Evolutionary conservation across 768 basidiomycete species (phyloP), one percentile per base, ranked within the genome.

Genomic region (Termitomyces sp.): DNA sequence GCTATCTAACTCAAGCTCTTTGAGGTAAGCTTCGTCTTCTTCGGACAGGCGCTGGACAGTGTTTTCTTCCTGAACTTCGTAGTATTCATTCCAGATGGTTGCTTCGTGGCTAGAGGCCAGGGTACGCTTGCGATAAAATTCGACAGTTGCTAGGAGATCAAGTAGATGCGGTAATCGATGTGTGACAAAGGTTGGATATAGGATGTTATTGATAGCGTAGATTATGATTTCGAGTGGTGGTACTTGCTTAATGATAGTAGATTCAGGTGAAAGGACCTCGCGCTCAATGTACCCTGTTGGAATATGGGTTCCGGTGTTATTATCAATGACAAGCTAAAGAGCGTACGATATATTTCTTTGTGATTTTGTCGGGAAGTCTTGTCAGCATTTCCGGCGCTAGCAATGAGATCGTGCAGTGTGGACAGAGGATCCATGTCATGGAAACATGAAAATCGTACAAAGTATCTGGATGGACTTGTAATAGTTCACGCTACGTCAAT

Each of bases 121-220:
- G 15, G 67, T 68, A 12, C 64, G 60, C 3, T 68, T 63, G 33
- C 76, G 71, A 63, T 73, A 72, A 59, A 71, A 73, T 59, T 78
- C 77, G 33, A 73, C 68, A 52, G 70, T 74, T 13, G 74, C 69
- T 31, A 76, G 62, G 11, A 76, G 67, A 48, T 69, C 68, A 34
- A 78, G 66, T 20, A 79, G 66, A 22, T 75, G 69, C 12, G 70
- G 68, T 34, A 72, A 69, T 44, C 69, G 65, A 7, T 63, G 44
- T 9, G 63, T 61, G 39, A 60, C 55, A 36, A 71, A 61, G 5
- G 54, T 59, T 30, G 73, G 71, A 54, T 50, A 60, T 12, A 75
- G 50, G 31, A 77, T 73, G 58, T 65, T 67, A 22, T 70, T 61
- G 57, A 76, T 64, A 20, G 73, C 64, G 51, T 72, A 72, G 16